A percentile compares a stretch with the other conserved stretches of the same genome.
These are phyloP conservation scores for Citrullus amarus DNA, from an alignment of 306 rosid genomes.

Conservation along the genomic window DNA sequence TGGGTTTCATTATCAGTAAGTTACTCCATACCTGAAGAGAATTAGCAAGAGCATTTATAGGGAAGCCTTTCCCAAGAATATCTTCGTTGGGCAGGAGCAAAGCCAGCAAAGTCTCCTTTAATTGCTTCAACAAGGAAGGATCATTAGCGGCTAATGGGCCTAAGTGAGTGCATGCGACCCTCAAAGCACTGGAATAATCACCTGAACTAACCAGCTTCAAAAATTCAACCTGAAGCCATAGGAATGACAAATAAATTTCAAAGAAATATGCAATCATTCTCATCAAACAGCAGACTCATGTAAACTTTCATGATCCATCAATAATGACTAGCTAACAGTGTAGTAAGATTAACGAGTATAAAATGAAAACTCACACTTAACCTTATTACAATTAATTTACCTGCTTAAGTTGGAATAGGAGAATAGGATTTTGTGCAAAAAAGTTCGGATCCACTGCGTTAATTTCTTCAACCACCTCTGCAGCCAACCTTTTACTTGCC, in stretches of 20 bases:
- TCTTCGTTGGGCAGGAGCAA: conserved; percentile 69
- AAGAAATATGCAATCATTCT: background rate
- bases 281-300: background rate
- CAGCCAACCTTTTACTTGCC: conserved; percentile 83
- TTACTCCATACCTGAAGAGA: conserved; percentile 66
- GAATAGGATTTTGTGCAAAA: conserved; percentile 60
- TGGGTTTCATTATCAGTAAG: background rate
- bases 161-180: conserved; percentile 81
- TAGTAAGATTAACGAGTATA: background rate
- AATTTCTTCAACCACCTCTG: conserved; percentile 82
- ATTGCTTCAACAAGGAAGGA: conserved; percentile 62
- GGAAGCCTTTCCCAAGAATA: conserved; percentile 65
- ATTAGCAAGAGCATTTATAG: conserved; percentile 77
- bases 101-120: conserved; percentile 92
- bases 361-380: background rate
- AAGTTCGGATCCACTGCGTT: conserved; percentile 58
- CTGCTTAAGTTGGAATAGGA: conserved; percentile 94
- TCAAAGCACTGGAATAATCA: conserved; percentile 68
- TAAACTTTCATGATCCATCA: background rate
- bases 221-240: conserved; percentile 73
- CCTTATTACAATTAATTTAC: conserved; percentile 19
- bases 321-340: background rate
- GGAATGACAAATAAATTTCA: conserved; percentile 10
- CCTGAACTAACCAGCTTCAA: conserved; percentile 83
- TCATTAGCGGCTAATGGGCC: conserved; percentile 86